These are phyloP conservation scores for Bryoerythrophyllum caledonicum DNA, from an alignment of 225 moss, liverwort and hornwort species.

Conservation along the genomic window DNA sequence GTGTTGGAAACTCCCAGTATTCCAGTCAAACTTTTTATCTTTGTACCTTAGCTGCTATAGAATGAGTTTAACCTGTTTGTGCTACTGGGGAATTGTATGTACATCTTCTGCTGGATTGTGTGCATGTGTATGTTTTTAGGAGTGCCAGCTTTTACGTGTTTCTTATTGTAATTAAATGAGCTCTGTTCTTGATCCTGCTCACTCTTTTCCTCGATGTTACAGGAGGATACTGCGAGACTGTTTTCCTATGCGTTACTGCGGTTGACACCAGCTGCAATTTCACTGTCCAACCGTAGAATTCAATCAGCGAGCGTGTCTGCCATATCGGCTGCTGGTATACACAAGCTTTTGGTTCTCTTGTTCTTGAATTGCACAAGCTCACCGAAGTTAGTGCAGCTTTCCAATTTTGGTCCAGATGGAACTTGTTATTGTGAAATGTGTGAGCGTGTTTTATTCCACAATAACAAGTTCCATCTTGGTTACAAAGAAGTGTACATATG, in stretches of 20 bases:
- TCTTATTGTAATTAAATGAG: background rate
- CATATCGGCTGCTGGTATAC: conserved; percentile 32
- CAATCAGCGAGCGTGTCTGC: conserved; percentile 25
- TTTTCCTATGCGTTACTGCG: conserved; percentile 64
- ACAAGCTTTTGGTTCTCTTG: background rate
- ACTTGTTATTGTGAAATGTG: conserved; percentile 1
- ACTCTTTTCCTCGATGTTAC: conserved; percentile 25
- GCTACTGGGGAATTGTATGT: background rate
- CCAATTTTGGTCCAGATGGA: background rate
- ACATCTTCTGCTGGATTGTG: background rate
- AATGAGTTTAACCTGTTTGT: background rate
- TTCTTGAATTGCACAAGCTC: conserved; percentile 16
- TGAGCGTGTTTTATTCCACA: background rate
- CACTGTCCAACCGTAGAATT: conserved; percentile 36
- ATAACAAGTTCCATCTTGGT: background rate
- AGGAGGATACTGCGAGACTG: conserved; percentile 70
- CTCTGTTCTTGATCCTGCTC: background rate
- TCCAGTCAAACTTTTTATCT: background rate
- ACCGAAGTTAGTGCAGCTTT: background rate
- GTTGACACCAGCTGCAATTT: conserved; percentile 53
- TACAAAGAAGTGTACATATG: conserved; percentile 5
- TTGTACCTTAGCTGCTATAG: conserved; percentile 1
- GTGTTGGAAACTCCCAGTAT: background rate
- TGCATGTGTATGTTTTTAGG: background rate
- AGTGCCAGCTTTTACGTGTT: background rate